Evolutionary conservation across 441 rosid genomes (phyloP), one percentile per base, ranked within the genome.

Genomic region (Isatis lusitanica): DNA sequence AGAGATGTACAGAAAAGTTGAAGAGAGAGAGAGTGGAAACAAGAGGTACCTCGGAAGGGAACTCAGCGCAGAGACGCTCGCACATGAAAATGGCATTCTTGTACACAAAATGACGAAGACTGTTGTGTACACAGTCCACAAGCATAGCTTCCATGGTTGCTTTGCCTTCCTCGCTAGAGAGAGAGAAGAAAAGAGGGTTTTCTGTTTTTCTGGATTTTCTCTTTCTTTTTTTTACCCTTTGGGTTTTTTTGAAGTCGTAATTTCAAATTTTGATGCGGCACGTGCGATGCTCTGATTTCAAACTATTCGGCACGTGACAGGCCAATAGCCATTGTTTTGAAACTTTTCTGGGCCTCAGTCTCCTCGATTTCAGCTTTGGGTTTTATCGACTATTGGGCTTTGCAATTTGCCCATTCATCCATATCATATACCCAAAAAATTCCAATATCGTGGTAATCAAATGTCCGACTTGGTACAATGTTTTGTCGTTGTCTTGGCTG

Each of bases 11-110:
- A 7, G 17, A 1, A 66, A 10, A 8, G 11, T 3, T 36, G 26
- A 8, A 35, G 4, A 7, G 0, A 11, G 24, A 15, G 36, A 50
- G 56, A 38, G 72, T 43, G 16, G 39, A 15, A 68, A 50, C 16
- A 48, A 11, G 38, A 28, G 35, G 33, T 7, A 95, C 99, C 97
- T 95, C 97, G 11, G 97, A 84, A 17, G 97, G 97, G 74, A 88
- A 95, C 87, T 95, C 98, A 11, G 98, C 95, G 68, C 92, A 91
- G 78, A 95, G 95, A 58, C 97, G 95, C 78, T 95, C 99, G 74
- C 98, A 93, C 85, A 93, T 84, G 83, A 95, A 95, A 73, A 90
- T 87, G 79, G 98, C 92, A 83, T 95, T 95, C 21, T 82, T 85
- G 82, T 78, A 63, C 78, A 93, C 87, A 83, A 95, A 91, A 73